phyloP scores from a whole-genome alignment of 1,284 basidiomycete genomes.

The Puccinia polysora region DNA sequence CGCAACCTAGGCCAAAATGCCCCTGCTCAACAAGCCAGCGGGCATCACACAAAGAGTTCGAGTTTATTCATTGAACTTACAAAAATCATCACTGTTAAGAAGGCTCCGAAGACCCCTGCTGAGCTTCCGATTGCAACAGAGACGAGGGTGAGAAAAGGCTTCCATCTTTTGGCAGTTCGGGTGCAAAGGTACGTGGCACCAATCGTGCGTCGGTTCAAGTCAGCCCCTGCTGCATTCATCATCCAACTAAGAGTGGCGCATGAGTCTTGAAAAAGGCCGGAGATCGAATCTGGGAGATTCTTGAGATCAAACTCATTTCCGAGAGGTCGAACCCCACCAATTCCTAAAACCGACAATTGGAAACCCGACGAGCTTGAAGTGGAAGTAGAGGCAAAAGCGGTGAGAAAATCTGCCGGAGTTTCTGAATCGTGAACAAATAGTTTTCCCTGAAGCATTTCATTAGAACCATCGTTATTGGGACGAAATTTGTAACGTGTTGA shows the following conservation, averaged over 20 bases:
- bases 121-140: slow-evolving; percentile 23
- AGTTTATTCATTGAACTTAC: background rate
- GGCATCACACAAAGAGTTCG: background rate
- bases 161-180: slow-evolving; percentile 17
- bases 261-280: slow-evolving; percentile 12
- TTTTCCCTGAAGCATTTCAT: background rate
- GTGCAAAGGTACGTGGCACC: slow-evolving; percentile 33
- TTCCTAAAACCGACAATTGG: slow-evolving; percentile 24
- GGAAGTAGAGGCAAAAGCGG: slow-evolving; percentile 5
- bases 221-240: slow-evolving; percentile 21
- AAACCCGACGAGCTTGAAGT: slow-evolving; percentile 11
- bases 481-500: background rate
- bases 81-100: slow-evolving; percentile 7
- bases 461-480: background rate
- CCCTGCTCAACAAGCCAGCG: background rate
- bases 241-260: slow-evolving; percentile 12
- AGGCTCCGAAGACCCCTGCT: slow-evolving; percentile 11
- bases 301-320: slow-evolving; percentile 5
- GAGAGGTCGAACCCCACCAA: slow-evolving; percentile 27
- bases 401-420: background rate
- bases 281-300: background rate
- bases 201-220: slow-evolving; percentile 12
- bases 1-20: background rate
- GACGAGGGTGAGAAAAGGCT: slow-evolving; percentile 26
- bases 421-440: slow-evolving; percentile 7